phyloP scores from a whole-genome alignment of 331 rosid species.

The Arachis monticola region DNA sequence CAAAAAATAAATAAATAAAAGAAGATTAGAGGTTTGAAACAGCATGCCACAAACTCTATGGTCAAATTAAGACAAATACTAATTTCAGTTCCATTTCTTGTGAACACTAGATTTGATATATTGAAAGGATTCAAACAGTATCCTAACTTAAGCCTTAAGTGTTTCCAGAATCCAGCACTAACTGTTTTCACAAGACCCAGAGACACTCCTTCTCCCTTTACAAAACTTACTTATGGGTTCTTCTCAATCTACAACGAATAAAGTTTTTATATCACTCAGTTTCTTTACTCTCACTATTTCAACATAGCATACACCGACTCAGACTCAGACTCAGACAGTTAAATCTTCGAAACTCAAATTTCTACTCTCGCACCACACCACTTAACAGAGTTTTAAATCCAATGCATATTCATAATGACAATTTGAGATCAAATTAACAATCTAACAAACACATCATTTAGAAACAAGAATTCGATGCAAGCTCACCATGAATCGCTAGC shows the following conservation, averaged over 20 bases:
- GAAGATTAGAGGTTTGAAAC: constrained; percentile 13
- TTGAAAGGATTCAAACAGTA: constrained; percentile 22
- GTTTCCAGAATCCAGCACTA: not conserved
- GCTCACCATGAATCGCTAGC: constrained; percentile 62
- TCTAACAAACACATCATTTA: not conserved
- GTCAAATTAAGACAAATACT: not conserved
- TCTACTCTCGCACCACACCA: constrained; percentile 1
- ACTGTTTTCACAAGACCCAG: constrained; percentile 5
- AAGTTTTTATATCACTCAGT: not conserved
- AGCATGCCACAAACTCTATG: constrained; percentile 1
- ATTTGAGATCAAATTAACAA: not conserved
- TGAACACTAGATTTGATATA: not conserved
- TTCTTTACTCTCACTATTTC: not conserved
- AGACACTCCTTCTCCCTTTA: constrained; percentile 16
- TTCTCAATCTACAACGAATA: constrained; percentile 4
- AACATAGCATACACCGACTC: not conserved
- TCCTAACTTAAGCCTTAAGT: not conserved
- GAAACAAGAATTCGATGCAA: constrained; percentile 1
- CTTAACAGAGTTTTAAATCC: constrained; percentile 14
- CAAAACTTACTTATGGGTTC: constrained; percentile 3
- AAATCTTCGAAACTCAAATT: constrained; percentile 1
- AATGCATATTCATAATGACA: not conserved
- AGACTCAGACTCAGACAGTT: not conserved
- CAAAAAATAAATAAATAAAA: not conserved
- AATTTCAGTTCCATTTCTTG: not conserved